phyloP scores from a whole-genome alignment of 208 protist species.

The Trypanosomatidae sp. region DNA sequence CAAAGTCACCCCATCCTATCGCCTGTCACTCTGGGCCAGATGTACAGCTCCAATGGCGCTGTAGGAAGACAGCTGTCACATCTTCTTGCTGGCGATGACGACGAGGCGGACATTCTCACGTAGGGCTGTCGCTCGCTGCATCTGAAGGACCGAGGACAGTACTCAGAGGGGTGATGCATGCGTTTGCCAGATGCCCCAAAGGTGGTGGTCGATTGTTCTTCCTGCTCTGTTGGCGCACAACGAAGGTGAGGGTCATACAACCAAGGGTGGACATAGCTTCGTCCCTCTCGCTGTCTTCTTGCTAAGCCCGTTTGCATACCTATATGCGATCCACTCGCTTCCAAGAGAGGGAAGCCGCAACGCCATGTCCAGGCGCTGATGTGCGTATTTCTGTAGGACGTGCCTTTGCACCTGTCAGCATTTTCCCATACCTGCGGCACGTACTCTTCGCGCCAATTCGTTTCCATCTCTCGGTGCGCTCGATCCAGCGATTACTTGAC shows the following conservation, averaged over 20 bases:
- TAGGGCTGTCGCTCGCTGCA: background rate
- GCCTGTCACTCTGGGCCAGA: slow-evolving; percentile 17
- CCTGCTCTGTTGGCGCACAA: background rate
- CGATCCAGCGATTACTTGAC: background rate
- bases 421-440: background rate
- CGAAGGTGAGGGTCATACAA: background rate
- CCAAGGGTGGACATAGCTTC: background rate
- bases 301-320: background rate
- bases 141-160: background rate
- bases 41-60: slow-evolving; percentile 10
- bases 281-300: background rate
- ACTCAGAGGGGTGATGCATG: background rate
- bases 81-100: slow-evolving; percentile 22
- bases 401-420: background rate
- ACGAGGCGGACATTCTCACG: background rate
- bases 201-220: background rate
- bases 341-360: background rate
- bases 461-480: too few relatives aligned
- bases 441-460: background rate
- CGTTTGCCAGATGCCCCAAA: background rate
- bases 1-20: slow-evolving; percentile 21
- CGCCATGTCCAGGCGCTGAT: too few relatives aligned
- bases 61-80: slow-evolving; percentile 20
- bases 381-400: background rate
- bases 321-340: background rate